Evolutionary conservation across 2,329 filamentous ascomycete genomes (phyloP), one percentile per base, ranked within the genome.

Genomic region (Trichoderma oligosporum): DNA sequence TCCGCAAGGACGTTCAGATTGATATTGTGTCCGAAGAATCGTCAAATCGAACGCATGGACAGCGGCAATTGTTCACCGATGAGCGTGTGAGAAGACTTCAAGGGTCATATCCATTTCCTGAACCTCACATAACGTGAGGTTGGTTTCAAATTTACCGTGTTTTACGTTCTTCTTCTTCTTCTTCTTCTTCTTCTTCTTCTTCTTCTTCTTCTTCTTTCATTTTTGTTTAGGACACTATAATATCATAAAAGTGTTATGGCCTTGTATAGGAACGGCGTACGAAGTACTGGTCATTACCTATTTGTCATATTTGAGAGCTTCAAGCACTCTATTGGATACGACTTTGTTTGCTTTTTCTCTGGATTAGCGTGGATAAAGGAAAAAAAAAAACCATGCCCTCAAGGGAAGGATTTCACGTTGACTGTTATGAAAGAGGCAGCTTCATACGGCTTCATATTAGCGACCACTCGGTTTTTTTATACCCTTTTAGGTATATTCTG

Each of bases 1-100:
- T 58, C 14, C 41, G 31, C 16, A 58, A 58, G 27, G 24, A 47
- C 12, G 24, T 47, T 16, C 38, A 58, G 29, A 46, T 47, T 16
- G 48, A 58, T 14, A 46, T 54, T 12, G 35, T 54, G 18, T 18
- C 24, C 9, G 49, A 39, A 18, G 14, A 41, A n/a, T 25, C n/a
- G 24, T 16, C 27, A 33, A 46, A 33, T 7, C 24, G 7, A 8
- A 24, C 38, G 7, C 27, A 12, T 11, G 12, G 33, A n/a, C 14
- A 44, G 39, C 18, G 14, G 42, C 31, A 38, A 29, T 38, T 44
- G n/a, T 53, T 38, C 11, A 27, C 38, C 6, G 46, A 53, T 53
- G 47, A 45, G 24, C 55, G 36, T 39, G 38, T 38, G 20, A 49
- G 45, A 25, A 31, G 47, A 20, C 55, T 53, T 27, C 38, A 20